Conservation (phyloP, 2,329 filamentous ascomycete genomes). For the Knufia fluminis region DNA sequence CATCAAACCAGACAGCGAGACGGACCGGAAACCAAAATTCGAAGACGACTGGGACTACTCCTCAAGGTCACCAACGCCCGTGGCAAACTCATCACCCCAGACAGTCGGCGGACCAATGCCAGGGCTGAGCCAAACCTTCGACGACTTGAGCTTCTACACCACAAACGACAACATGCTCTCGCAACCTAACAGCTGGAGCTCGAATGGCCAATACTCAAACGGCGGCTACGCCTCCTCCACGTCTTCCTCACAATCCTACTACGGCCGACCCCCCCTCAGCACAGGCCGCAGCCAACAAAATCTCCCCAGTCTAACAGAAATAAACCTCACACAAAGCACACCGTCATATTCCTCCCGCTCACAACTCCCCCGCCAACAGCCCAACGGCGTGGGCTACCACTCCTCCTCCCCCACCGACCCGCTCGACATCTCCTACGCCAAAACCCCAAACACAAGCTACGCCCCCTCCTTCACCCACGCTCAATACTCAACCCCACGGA, state of each 20-base stretch:
- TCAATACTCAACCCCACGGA: not conserved
- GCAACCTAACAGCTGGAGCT: not conserved
- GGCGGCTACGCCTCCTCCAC: not conserved
- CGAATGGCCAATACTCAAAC: constrained; percentile 4
- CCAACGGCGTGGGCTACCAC: not conserved
- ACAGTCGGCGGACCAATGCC: constrained; percentile 6
- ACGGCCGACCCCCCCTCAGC: constrained; percentile 1
- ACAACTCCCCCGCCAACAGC: not conserved
- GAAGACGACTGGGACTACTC: constrained; percentile 4
- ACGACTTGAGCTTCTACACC: constrained; percentile 5
- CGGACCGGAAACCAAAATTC: not conserved
- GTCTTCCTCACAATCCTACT: constrained; percentile 6
- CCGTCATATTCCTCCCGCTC: not conserved
- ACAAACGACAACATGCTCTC: constrained; percentile 9
- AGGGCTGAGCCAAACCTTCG: constrained; percentile 3
- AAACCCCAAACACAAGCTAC: not conserved
- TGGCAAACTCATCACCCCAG: not conserved
- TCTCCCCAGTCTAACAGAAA: constrained; percentile 6
- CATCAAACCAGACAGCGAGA: not conserved
- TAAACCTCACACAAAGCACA: constrained; percentile 6
- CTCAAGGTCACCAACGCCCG: not conserved
- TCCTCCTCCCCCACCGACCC: constrained; percentile 16
- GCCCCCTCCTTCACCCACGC: not conserved
- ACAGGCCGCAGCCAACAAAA: not conserved
- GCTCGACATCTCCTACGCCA: constrained; percentile 2